These are phyloP conservation scores for Lipomyces yamadae DNA, from an alignment of 805 yeast genomes.

Conservation along the genomic window DNA sequence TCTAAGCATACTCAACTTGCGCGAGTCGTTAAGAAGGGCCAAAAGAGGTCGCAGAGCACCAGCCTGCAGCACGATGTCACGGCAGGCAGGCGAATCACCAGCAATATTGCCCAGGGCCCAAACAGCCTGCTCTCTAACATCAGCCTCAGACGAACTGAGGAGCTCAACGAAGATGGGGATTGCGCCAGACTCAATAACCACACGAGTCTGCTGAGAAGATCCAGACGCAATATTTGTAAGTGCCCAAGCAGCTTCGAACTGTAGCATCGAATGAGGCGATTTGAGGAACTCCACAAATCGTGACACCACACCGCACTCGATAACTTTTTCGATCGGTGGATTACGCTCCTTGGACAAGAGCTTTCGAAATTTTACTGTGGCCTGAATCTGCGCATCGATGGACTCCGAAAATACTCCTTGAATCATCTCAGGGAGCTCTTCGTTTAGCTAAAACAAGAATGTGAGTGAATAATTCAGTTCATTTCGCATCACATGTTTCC, in stretches of 20 bases:
- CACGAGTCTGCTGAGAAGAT: constrained; percentile 81
- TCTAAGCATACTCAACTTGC: constrained; percentile 80
- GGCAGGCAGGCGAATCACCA: constrained; percentile 88
- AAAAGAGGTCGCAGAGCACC: constrained; percentile 91
- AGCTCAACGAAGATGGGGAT: constrained; percentile 88
- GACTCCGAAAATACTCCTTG: constrained; percentile 75
- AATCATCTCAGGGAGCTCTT: constrained; percentile 84
- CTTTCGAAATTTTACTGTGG: constrained; percentile 92
- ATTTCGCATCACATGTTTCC: constrained; percentile 12
- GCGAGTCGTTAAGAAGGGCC: constrained; percentile 74
- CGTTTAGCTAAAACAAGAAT: constrained; percentile 36
- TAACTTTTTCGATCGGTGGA: constrained; percentile 94
- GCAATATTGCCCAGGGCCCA: constrained; percentile 99
- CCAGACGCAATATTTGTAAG: constrained; percentile 97
- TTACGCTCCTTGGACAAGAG: constrained; percentile 89
- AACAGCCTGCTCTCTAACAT: constrained; percentile 97
- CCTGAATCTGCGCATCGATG: constrained; percentile 78
- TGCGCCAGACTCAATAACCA: constrained; percentile 91
- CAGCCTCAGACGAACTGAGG: constrained; percentile 77
- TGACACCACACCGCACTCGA: constrained; percentile 92
- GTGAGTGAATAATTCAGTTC: background rate
- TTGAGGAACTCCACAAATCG: constrained; percentile 84
- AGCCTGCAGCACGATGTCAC: constrained; percentile 85
- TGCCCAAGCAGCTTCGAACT: constrained; percentile 99
- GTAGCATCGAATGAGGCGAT: constrained; percentile 77